phyloP scores from a whole-genome alignment of 306 rosid genomes.

The Fragaria nilgerrensis region DNA sequence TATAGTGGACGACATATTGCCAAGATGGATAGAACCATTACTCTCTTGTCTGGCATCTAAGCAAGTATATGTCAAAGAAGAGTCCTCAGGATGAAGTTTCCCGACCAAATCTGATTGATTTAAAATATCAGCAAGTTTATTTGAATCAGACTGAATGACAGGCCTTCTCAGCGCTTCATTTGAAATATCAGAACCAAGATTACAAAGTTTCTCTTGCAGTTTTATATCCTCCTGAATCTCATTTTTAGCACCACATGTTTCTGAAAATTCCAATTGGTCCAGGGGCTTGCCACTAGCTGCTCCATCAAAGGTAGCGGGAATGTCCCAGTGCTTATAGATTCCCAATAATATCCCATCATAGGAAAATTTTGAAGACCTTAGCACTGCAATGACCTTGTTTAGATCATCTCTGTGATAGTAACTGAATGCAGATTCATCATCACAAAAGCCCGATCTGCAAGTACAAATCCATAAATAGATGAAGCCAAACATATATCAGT shows the following conservation, averaged over 20 bases:
- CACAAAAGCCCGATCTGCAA: conserved; percentile 79
- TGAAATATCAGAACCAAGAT: conserved; percentile 39
- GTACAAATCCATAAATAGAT: conserved; percentile 30
- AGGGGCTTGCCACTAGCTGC: conserved; percentile 30
- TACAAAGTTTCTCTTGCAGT: conserved; percentile 37
- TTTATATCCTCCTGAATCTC: conserved; percentile 37
- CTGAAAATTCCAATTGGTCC: conserved; percentile 38
- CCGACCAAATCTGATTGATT: conserved; percentile 42
- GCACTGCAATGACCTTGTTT: conserved; percentile 57
- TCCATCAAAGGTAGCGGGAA: conserved; percentile 39
- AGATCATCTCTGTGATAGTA: conserved; percentile 82
- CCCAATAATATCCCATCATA: conserved; percentile 58
- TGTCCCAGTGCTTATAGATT: conserved; percentile 67
- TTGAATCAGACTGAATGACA: conserved; percentile 35
- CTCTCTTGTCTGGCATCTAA: conserved; percentile 38
- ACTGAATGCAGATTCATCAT: conserved; percentile 49
- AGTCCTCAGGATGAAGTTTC: conserved; percentile 32
- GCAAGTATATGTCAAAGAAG: conserved; percentile 42
- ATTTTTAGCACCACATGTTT: conserved; percentile 37
- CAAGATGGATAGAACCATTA: conserved; percentile 39
- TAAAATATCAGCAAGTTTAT: conserved; percentile 35
- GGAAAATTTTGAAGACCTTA: conserved; percentile 55
- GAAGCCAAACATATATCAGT: conserved; percentile 23
- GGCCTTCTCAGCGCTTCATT: conserved; percentile 40
- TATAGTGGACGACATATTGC: conserved; percentile 13